A percentile compares a stretch with the other conserved stretches of the same genome.
Evolutionary conservation across 208 protist genomes (phyloP).

Genomic region (Leishmania braziliensis): DNA sequence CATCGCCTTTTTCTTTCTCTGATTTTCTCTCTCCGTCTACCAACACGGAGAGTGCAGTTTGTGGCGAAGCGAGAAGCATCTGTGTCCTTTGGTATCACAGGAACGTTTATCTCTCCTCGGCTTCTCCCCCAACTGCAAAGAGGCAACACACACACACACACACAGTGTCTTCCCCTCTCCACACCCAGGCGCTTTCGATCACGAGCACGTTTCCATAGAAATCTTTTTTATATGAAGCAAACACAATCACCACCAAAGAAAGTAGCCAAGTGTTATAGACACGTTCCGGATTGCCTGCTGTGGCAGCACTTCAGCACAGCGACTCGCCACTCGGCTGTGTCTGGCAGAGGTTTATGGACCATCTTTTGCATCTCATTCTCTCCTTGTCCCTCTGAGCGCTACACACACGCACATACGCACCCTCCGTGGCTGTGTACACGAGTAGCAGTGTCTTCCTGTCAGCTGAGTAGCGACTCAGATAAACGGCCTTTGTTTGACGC

Average conservation of each 20-base stretch:
- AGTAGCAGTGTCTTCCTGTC: background rate
- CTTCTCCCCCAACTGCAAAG: background rate
- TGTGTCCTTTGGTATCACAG: background rate
- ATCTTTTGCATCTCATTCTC: background rate
- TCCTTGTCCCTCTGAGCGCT: background rate
- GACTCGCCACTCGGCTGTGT: background rate
- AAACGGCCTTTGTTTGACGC: background rate
- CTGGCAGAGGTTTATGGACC: background rate
- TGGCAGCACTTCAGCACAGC: background rate
- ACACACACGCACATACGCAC: background rate
- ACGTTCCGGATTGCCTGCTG: background rate
- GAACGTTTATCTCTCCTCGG: background rate
- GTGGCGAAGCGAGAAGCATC: background rate
- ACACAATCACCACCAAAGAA: background rate
- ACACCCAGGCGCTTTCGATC: background rate
- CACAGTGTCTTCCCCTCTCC: background rate
- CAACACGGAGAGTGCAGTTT: background rate
- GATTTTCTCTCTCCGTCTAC: background rate
- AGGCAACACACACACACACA: background rate
- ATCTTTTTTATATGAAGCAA: background rate
- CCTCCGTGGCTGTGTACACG: background rate
- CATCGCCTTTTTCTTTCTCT: background rate
- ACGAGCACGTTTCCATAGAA: background rate
- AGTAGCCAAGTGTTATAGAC: background rate
- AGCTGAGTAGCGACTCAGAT: background rate